Base-by-base conservation (phyloP, 2,329 filamentous ascomycete species). In the Incumbomyces delicatus region DNA sequence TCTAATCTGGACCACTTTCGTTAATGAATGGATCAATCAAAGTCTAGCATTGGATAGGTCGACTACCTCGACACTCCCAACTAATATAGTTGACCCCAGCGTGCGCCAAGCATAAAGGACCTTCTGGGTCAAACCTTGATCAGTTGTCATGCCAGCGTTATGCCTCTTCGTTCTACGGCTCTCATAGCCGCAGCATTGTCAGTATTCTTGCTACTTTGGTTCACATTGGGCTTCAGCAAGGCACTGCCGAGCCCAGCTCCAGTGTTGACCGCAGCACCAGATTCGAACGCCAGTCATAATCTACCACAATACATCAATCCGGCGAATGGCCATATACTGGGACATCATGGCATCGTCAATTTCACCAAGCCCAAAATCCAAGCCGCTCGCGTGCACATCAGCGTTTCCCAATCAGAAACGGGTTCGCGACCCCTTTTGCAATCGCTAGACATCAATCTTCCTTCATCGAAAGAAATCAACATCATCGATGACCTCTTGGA, bases 321-420 rank as follows among this genome's bases (percentile, higher is more conserved):
- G 29, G 34, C 42, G 12, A 31, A 36, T 17, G 20, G 42, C 7
- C 42, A 38, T 17, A 17, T 45, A 12, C 11, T 37, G 13, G 42
- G 42, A n/a, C 42, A 45, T 33, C n/a, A 45, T 38, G 42, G 42
- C 22, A 45, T 45, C 27, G 18, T 17, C 33, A 37, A 45, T 8
- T n/a, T 45, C 14, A 45, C 33, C 11, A 45, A 38, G 10, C 42
- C 42, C 8, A 20, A 38, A 16, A 45, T 45, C 13, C 42, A 45
- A 14, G 30, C 38, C 27, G 42, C 42, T 29, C 36, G 31, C 20
- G 33, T 45, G 3, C 33, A 30, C 33, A 37, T 45, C 16, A n/a
- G 33, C 7, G 42, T 45, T n/a, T 37, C 42, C 6, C 42, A 45
- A 30, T 45, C 42, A 8, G 42, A 45, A 14, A 45, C 38, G 20